Percentiles rank a stretch among this genome's conserved stretches.
Evolutionary conservation across 2,329 filamentous ascomycete genomes (phyloP).

Genomic region (Hirsutella rhossiliensis): DNA sequence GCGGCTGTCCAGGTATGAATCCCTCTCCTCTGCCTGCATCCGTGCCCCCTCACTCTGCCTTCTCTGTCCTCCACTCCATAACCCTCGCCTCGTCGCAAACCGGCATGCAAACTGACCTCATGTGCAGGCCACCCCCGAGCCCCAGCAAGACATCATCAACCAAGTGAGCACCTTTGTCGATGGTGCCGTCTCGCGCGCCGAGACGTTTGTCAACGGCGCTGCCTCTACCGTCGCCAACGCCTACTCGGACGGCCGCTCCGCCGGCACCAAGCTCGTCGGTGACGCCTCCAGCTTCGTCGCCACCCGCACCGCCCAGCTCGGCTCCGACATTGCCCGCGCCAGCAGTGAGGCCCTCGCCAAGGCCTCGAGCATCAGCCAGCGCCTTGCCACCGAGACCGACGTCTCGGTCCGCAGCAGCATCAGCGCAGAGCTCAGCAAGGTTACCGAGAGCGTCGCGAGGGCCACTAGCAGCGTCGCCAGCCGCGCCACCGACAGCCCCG

Average conservation of each 20-base stretch:
- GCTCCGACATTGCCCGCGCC: slow-evolving; percentile 4
- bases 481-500: slow-evolving; percentile 7
- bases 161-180: neutral
- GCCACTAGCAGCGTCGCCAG: slow-evolving; percentile 8
- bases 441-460: slow-evolving; percentile 6
- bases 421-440: slow-evolving; percentile 11
- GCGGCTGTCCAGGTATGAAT: slow-evolving; percentile 17
- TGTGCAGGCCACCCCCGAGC: slow-evolving; percentile 3
- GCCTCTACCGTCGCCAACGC: slow-evolving; percentile 4
- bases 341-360: slow-evolving; percentile 11
- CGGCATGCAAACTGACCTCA: neutral
- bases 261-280: neutral
- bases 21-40: too few species aligned
- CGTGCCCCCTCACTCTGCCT: too few species aligned
- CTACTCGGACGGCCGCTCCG: slow-evolving; percentile 1
- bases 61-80: neutral
- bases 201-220: neutral
- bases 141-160: slow-evolving; percentile 5
- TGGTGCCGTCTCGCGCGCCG: slow-evolving; percentile 4
- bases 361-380: slow-evolving; percentile 11
- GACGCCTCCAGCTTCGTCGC: neutral
- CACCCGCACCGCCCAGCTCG: slow-evolving; percentile 1
- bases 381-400: slow-evolving; percentile 9
- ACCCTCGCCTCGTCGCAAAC: neutral
- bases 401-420: slow-evolving; percentile 11